Evolutionary conservation across 2,329 filamentous ascomycete genomes (phyloP), one percentile per base, ranked within the genome.

Genomic region (Calonectria hongkongensis): DNA sequence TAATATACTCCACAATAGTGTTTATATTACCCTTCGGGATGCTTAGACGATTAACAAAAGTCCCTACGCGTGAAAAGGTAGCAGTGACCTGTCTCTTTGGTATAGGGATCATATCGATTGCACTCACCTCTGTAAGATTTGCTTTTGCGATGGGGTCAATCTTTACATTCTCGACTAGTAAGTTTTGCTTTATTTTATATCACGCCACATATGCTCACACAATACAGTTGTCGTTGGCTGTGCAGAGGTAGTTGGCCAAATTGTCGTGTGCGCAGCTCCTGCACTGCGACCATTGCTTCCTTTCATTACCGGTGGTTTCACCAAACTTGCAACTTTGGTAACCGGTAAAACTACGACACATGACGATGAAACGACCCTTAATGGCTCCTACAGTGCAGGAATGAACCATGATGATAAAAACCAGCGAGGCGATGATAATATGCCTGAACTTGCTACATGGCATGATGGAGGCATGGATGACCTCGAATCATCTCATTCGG

Each of bases 221-320:
- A 15, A 9, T 25, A 21, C 30, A 58, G 51, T 12, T 25, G 51
- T 58, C 21, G 51, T 58, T 4, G 51, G 51, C 15, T 58, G 30
- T 4, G 51, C 51, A 5, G 51, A 58, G 25, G 39, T 58, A 25
- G 51, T 58, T n/a, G 51, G 30, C 15, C 51, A 58, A 39, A 58
- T 58, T n/a, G 13, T 58, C 16, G 51, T 58, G 25, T 58, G 51
- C 30, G 51, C 51, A 39, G 51, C 51, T 0, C 51, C 51, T 15
- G 51, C 51, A 12, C 51, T 58, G 2, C 33, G 51, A 7, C 51
- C 51, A 9, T 36, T 58, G n/a, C 51, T 58, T 7, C 51, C 51
- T 25, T 58, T 58, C 4, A 2, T 58, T 13, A 25, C 33, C 3
- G 25, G 2, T 39, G 51, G 51, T 9, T 58, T 30, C n/a, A 36